Conservation (phyloP, 2,329 filamentous ascomycete genomes). For the Tolypocladium paradoxum region DNA sequence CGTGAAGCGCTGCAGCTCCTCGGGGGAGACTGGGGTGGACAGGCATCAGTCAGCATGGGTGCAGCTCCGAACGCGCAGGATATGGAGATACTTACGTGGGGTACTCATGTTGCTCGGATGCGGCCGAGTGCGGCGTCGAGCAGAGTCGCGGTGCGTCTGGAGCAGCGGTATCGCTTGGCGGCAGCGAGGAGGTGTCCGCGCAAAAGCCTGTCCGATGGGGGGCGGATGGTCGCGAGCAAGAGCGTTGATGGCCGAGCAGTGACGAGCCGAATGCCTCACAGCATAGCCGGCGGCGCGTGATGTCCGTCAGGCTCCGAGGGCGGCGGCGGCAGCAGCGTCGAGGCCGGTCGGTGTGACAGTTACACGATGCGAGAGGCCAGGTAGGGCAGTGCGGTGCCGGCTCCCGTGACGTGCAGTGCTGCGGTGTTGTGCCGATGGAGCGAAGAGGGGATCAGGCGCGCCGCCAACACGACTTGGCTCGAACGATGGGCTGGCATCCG, state of each 20-base stretch:
- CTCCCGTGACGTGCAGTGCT: background rate
- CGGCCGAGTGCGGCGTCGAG: background rate
- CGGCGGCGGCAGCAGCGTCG: background rate
- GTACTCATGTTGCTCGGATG: constrained; percentile 1
- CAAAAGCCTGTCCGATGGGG: background rate
- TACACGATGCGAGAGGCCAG: background rate
- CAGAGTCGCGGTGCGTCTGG: background rate
- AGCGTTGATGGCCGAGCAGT: background rate
- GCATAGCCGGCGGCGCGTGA: constrained; percentile 4
- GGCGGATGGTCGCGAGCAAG: background rate
- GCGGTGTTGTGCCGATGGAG: background rate
- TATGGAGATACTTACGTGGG: constrained; percentile 1
- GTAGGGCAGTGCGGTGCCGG: background rate
- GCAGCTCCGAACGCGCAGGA: too few relatives aligned
- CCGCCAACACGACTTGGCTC: background rate
- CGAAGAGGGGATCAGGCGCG: background rate
- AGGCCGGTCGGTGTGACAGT: background rate
- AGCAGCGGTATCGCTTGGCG: background rate
- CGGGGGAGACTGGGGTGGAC: constrained; percentile 31
- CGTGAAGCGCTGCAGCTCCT: constrained; percentile 43
- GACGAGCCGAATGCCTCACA: constrained; percentile 2
- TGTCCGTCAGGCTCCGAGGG: constrained; percentile 1
- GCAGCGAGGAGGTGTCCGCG: too few relatives aligned
- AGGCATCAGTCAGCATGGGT: background rate
- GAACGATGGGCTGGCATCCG: constrained; percentile 1